These are phyloP conservation scores for Clathrospora elynae DNA, from an alignment of 2,329 filamentous ascomycete genomes.

Conservation along the genomic window DNA sequence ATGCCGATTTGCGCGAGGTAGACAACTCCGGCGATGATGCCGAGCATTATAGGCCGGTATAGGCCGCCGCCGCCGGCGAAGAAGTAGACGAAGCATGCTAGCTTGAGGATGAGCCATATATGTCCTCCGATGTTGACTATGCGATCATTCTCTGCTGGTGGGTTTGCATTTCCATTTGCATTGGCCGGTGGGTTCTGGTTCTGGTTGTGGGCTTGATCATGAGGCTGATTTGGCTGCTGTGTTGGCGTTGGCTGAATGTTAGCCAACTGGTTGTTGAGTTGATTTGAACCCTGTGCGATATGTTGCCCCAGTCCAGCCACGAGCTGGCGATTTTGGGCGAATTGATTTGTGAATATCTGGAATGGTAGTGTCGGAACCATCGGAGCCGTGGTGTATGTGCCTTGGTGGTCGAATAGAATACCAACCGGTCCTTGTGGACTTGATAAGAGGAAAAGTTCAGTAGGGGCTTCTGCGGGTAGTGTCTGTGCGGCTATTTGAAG, in stretches of 20 bases:
- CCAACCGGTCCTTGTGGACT: constrained; percentile 46
- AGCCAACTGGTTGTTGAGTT: constrained; percentile 26
- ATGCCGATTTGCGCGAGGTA: constrained; percentile 51
- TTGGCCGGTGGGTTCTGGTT: constrained; percentile 15
- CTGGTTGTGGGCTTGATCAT: constrained; percentile 19
- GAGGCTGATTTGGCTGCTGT: constrained; percentile 20
- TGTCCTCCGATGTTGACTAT: constrained; percentile 43
- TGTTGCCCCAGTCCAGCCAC: constrained; percentile 40
- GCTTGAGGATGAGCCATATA: constrained; percentile 63
- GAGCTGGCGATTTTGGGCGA: constrained; percentile 41
- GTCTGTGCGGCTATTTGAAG: constrained; percentile 9
- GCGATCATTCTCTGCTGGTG: constrained; percentile 32
- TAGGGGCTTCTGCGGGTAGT: constrained; percentile 24
- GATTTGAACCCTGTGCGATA: constrained; percentile 27
- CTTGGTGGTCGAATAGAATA: constrained; percentile 43
- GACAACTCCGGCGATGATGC: constrained; percentile 48
- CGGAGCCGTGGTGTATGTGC: constrained; percentile 43
- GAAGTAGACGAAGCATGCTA: constrained; percentile 65
- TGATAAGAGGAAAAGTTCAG: constrained; percentile 45
- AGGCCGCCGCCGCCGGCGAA: constrained; percentile 55
- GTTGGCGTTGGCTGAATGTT: constrained; percentile 25
- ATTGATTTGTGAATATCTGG: constrained; percentile 42
- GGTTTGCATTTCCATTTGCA: constrained; percentile 13
- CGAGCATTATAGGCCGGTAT: constrained; percentile 49
- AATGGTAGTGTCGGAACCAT: constrained; percentile 35